Percentiles rank a stretch among this genome's conserved stretches.
These are phyloP conservation scores for Hypoxylon lienhwacheense DNA, from an alignment of 495 filamentous ascomycete genomes.

Conservation along the genomic window DNA sequence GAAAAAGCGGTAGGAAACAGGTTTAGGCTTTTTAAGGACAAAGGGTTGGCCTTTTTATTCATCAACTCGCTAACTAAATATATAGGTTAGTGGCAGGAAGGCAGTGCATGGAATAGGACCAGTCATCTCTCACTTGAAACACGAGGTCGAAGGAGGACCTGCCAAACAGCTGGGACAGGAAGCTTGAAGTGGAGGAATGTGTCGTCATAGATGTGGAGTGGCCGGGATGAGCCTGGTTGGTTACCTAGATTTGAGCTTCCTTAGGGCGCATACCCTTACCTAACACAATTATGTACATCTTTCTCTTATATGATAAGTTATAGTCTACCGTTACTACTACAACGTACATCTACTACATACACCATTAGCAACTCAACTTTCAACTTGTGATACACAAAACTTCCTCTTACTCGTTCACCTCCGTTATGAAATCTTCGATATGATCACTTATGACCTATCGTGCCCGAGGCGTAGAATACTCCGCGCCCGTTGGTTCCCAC, in stretches of 20 bases:
- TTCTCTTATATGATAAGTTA: too few relatives aligned
- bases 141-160: neutral
- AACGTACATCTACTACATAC: too few relatives aligned
- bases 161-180: slow-evolving; percentile 14
- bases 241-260: neutral
- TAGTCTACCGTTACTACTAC: too few relatives aligned
- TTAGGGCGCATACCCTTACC: neutral
- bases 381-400: too few relatives aligned
- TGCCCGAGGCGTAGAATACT: slow-evolving; percentile 52
- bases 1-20: too few relatives aligned
- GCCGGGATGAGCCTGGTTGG: neutral
- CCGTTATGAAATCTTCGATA: neutral
- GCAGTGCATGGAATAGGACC: too few relatives aligned
- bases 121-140: slow-evolving; percentile 9
- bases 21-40: too few relatives aligned
- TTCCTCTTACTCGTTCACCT: too few relatives aligned
- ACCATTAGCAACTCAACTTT: too few relatives aligned
- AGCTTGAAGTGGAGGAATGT: slow-evolving; percentile 1
- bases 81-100: neutral
- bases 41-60: too few relatives aligned
- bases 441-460: slow-evolving; percentile 17
- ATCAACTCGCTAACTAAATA: too few relatives aligned
- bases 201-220: slow-evolving; percentile 29
- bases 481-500: slow-evolving; percentile 63
- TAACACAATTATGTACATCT: too few relatives aligned